Conservation (phyloP, 805 yeast species). For the Yarrowia deformans region DNA sequence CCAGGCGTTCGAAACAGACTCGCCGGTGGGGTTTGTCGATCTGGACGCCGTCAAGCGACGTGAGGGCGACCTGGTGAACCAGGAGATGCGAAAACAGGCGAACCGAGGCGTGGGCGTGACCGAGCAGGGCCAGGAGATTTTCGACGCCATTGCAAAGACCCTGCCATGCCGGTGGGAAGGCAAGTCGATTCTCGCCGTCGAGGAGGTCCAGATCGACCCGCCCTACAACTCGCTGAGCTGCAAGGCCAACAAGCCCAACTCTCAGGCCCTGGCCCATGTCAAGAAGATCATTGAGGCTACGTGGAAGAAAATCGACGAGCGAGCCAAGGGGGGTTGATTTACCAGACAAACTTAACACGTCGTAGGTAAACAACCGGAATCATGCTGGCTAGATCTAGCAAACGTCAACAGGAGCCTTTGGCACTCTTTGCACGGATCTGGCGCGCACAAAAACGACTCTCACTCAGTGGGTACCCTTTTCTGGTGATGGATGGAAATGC, state of each 20-base stretch:
- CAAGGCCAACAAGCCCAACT: constrained; percentile 46
- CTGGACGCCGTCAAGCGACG: constrained; percentile 16
- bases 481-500: no score
- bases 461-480: no score
- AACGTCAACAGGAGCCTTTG: no score
- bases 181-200: constrained; percentile 56
- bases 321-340: constrained; percentile 60
- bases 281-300: constrained; percentile 60
- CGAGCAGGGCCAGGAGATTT: constrained; percentile 56
- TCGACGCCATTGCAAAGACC: constrained; percentile 56
- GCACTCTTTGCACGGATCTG: no score
- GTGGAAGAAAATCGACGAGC: constrained; percentile 56
- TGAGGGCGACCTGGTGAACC: constrained; percentile 17
- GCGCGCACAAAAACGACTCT: no score
- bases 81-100: constrained; percentile 5
- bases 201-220: constrained; percentile 56
- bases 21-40: constrained; percentile 20
- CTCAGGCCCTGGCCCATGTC: constrained; percentile 54
- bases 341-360: no score
- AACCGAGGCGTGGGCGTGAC: constrained; percentile 51
- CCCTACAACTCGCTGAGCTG: constrained; percentile 54
- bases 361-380: no score
- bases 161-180: constrained; percentile 57
- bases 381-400: no score
- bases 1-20: constrained; percentile 3